These are phyloP conservation scores for Fusarium odoratissimum DNA, from an alignment of 2,329 filamentous ascomycete species.

Conservation along the genomic window DNA sequence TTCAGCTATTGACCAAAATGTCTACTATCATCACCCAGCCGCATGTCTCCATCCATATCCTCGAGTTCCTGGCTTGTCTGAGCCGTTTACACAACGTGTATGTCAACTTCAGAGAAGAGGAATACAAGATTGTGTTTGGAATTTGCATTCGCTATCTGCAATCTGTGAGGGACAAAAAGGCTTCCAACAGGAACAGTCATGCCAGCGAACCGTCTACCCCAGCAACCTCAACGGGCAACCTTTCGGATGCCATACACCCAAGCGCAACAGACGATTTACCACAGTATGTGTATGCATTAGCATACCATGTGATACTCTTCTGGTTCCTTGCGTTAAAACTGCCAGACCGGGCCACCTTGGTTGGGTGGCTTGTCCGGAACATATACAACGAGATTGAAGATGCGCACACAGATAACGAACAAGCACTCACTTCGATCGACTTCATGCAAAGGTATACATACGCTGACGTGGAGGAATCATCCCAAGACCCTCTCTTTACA, in stretches of 20 bases:
- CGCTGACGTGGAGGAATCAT: constrained; percentile 84
- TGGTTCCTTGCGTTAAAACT: constrained; percentile 95
- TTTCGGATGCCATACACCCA: constrained; percentile 39
- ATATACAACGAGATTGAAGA: constrained; percentile 83
- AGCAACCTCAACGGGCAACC: constrained; percentile 27
- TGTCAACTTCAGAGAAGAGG: constrained; percentile 88
- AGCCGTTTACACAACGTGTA: constrained; percentile 87
- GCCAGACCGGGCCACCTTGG: constrained; percentile 83
- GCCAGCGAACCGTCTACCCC: constrained; percentile 56
- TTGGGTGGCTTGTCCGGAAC: constrained; percentile 90
- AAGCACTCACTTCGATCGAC: constrained; percentile 92
- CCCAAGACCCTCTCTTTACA: constrained; percentile 73
- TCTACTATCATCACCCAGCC: constrained; percentile 95
- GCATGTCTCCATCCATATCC: constrained; percentile 90
- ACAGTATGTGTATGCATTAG: constrained; percentile 92
- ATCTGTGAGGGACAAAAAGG: constrained; percentile 78
- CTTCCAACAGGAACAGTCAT: constrained; percentile 59
- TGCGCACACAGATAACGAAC: constrained; percentile 82
- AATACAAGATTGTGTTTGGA: constrained; percentile 93
- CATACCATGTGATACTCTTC: constrained; percentile 95
- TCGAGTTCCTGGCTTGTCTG: constrained; percentile 93
- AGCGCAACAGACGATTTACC: constrained; percentile 77
- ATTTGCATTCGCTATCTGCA: constrained; percentile 96
- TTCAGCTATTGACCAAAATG: constrained; percentile 91
- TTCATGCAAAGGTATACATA: constrained; percentile 92